Conservation (phyloP, 805 yeast genomes). For the Metschnikowia corniflorae region DNA sequence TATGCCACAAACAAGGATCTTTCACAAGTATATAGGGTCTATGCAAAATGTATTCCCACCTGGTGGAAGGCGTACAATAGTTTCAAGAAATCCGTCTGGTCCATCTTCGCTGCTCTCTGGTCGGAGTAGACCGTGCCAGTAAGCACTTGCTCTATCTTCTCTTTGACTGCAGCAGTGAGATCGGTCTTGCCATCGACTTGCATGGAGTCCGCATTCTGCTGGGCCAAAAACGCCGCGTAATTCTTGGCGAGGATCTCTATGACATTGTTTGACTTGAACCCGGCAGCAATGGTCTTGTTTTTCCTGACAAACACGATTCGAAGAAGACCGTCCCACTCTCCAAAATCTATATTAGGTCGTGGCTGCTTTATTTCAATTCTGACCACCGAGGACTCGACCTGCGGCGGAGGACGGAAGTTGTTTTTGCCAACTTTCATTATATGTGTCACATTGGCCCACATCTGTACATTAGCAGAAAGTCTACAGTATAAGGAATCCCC, state of each 20-base stretch:
- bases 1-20: no score
- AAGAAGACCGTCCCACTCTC: constrained; percentile 96
- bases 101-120: constrained; percentile 89
- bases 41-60: constrained; percentile 95
- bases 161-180: constrained; percentile 51
- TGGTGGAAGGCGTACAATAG: constrained; percentile 91
- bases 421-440: constrained; percentile 97
- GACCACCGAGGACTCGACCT: constrained; percentile 95
- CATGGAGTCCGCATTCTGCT: constrained; percentile 44
- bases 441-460: constrained; percentile 99
- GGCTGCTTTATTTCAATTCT: constrained; percentile 89
- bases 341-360: constrained; percentile 88
- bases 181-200: constrained; percentile 40
- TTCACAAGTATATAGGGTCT: no score
- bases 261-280: constrained; percentile 80
- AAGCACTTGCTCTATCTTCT: constrained; percentile 69
- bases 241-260: constrained; percentile 81
- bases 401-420: constrained; percentile 97
- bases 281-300: constrained; percentile 89
- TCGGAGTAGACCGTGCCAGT: constrained; percentile 77
- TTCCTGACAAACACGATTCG: constrained; percentile 91
- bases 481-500: constrained; percentile 95
- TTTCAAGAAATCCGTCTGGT: constrained; percentile 88
- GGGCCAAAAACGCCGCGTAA: constrained; percentile 70
- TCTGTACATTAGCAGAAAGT: constrained; percentile 92